These are phyloP conservation scores for Pseudopithomyces chartarum DNA, from an alignment of 2,329 filamentous ascomycete genomes.

Conservation along the genomic window DNA sequence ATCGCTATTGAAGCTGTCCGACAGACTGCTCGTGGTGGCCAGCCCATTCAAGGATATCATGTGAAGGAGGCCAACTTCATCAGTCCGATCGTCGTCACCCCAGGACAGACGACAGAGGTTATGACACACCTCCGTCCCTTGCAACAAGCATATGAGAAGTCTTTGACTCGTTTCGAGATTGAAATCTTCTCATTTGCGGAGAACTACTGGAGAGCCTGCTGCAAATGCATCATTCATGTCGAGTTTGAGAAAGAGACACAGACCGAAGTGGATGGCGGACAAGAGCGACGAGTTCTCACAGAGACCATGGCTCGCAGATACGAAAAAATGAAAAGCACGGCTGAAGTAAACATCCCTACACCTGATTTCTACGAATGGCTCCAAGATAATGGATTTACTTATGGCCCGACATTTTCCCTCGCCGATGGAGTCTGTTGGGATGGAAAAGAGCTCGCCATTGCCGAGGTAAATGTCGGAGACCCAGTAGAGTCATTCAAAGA, in stretches of 20 bases:
- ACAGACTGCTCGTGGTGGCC: background rate
- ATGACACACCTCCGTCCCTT: background rate
- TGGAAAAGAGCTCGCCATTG: background rate
- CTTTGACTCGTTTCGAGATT: background rate
- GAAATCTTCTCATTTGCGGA: background rate
- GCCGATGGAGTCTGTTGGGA: background rate
- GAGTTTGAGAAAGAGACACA: background rate
- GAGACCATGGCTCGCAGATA: background rate
- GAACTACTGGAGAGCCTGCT: background rate
- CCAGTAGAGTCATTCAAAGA: background rate
- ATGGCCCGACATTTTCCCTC: background rate
- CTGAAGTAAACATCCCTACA: background rate
- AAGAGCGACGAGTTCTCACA: background rate
- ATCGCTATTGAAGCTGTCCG: background rate
- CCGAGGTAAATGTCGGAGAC: background rate
- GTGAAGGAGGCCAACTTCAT: background rate
- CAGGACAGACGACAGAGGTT: background rate
- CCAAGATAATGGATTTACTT: background rate
- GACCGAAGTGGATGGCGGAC: background rate
- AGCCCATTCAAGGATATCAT: background rate
- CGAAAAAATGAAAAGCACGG: background rate
- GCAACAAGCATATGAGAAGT: background rate
- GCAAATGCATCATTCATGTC: background rate
- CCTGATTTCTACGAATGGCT: background rate
- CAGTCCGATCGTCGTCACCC: background rate